Conservation (phyloP, 805 yeast genomes). For the Grigorovia jiainica region DNA sequence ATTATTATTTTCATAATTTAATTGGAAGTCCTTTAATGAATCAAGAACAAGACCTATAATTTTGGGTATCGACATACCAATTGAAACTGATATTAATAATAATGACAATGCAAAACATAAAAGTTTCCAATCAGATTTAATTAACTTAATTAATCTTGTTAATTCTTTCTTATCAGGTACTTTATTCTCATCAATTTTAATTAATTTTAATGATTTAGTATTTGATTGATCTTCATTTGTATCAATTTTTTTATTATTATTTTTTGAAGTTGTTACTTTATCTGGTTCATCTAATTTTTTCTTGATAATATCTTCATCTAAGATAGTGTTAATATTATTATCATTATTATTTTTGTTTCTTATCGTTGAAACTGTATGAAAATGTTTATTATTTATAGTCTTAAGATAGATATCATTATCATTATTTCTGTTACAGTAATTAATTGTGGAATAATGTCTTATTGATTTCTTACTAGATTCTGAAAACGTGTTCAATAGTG, state of each 20-base stretch:
- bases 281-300: background rate
- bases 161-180: constrained; percentile 6
- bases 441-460: too few species aligned
- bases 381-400: too few species aligned
- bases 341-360: background rate
- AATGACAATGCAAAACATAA: constrained; percentile 35
- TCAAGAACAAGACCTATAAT: constrained; percentile 48
- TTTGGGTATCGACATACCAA: constrained; percentile 46
- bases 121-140: constrained; percentile 37
- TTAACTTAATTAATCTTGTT: constrained; percentile 33
- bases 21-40: constrained; percentile 26
- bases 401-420: too few species aligned
- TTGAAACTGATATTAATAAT: constrained; percentile 38
- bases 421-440: too few species aligned
- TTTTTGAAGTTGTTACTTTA: background rate
- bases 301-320: background rate
- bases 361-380: too few species aligned
- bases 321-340: background rate
- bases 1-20: background rate
- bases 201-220: background rate
- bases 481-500: too few species aligned
- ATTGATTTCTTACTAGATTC: too few species aligned
- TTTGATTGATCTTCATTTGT: background rate
- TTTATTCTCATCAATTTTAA: background rate
- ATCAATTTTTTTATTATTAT: background rate